A percentile compares a stretch with the other conserved stretches of the same genome.
Conservation (phyloP, 106 monocot genomes). For the Dendrobium huoshanense region DNA sequence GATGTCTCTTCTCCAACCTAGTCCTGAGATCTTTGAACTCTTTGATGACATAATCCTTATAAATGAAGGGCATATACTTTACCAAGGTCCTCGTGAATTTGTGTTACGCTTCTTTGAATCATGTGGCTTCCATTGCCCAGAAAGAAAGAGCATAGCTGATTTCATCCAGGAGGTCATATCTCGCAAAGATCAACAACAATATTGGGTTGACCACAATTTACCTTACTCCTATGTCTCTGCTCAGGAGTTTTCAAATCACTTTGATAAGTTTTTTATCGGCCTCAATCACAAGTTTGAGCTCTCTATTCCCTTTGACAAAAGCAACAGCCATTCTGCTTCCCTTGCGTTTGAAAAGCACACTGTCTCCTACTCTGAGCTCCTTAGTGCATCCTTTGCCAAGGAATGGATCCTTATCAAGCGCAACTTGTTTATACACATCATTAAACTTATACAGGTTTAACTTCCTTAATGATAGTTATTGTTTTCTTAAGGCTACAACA, state of each 20-base stretch:
- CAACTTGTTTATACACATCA: background rate
- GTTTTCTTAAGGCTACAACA: background rate
- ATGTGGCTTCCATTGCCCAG: slow-evolving; percentile 43
- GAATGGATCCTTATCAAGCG: slow-evolving; percentile 15
- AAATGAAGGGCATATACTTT: slow-evolving; percentile 47
- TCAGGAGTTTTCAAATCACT: slow-evolving; percentile 13
- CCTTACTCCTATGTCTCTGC: slow-evolving; percentile 19
- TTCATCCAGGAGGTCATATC: slow-evolving; percentile 39
- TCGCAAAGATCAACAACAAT: slow-evolving; percentile 18
- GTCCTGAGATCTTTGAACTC: slow-evolving; percentile 46
- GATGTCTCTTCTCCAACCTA: slow-evolving; percentile 43
- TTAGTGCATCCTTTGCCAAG: slow-evolving; percentile 17
- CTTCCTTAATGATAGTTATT: background rate
- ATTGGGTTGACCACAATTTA: slow-evolving; percentile 10
- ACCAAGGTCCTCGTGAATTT: slow-evolving; percentile 43
- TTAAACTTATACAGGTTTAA: background rate
- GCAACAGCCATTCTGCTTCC: slow-evolving; percentile 9
- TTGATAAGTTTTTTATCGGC: slow-evolving; percentile 19
- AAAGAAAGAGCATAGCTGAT: slow-evolving; percentile 48
- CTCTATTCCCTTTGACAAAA: slow-evolving; percentile 13
- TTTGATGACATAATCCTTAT: slow-evolving; percentile 55
- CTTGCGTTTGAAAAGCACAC: slow-evolving; percentile 19
- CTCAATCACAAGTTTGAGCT: slow-evolving; percentile 4
- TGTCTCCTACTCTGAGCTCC: slow-evolving; percentile 10
- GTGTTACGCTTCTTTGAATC: slow-evolving; percentile 44